Percentiles rank a stretch among this genome's conserved stretches.
Conservation (phyloP, 2,329 filamentous ascomycete genomes). For the Monosporascus ibericus region DNA sequence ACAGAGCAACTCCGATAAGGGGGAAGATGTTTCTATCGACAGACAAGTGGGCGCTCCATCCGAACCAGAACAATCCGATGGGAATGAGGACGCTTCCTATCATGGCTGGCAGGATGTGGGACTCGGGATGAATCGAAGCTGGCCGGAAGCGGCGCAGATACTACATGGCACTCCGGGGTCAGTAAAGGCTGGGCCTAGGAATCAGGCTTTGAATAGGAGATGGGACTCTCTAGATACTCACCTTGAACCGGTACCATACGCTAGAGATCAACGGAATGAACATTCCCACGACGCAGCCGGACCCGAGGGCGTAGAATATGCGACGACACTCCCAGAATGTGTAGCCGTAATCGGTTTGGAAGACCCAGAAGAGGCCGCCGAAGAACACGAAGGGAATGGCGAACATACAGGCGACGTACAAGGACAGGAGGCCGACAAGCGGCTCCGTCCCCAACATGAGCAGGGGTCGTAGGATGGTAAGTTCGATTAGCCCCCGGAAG, state of each 20-base stretch:
- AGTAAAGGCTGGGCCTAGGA: too few species aligned
- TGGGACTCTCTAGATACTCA: too few species aligned
- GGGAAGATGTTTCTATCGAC: conserved; percentile 45
- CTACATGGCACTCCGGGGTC: too few species aligned
- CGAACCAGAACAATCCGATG: conserved; percentile 53
- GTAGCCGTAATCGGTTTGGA: conserved; percentile 39
- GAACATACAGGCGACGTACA: conserved; percentile 46
- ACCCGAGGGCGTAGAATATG: conserved; percentile 39
- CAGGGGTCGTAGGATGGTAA: conserved; percentile 43
- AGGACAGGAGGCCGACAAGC: conserved; percentile 50
- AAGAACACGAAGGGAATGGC: conserved; percentile 49
- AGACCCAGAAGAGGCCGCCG: conserved; percentile 43
- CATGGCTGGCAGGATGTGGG: conserved; percentile 54
- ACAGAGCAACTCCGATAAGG: conserved; percentile 45
- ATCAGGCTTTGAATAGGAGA: too few species aligned
- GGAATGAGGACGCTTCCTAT: conserved; percentile 48
- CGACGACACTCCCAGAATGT: conserved; percentile 33
- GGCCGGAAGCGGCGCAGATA: conserved; percentile 21
- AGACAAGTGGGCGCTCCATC: conserved; percentile 42
- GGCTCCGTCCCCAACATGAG: conserved; percentile 58
- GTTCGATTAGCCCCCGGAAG: conserved; percentile 30
- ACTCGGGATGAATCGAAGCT: conserved; percentile 42
- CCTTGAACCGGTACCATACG: too few species aligned
- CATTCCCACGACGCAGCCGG: conserved; percentile 39
- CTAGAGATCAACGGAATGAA: conserved; percentile 30